Base-by-base conservation (phyloP, 164 flowering plant genomes). In the Hamamelis virginiana region DNA sequence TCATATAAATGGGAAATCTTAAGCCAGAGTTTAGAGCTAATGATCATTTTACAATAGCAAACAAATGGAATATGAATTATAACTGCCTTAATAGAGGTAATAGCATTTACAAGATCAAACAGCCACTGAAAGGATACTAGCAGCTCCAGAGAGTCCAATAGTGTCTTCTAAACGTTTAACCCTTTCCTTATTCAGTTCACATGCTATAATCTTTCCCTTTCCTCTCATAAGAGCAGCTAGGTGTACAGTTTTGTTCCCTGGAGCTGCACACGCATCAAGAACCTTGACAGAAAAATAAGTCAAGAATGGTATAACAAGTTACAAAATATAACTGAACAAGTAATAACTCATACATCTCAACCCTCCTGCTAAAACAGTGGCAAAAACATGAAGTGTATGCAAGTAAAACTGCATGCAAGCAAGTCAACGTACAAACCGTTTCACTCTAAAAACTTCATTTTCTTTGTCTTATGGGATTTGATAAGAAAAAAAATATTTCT, bases 221-320 rank as follows among this genome's bases (percentile, higher is more conserved):
- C 93, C 92, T 69, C 70, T 78, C 98, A 87, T 87, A 13, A 89
- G 81, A 58, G 91, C 87, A 66, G 99, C 89, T 57, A 89, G 86
- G 72, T 89, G 94, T 62, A 74, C 81, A 53, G 94, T 87, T 80
- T 91, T 88, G 79, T 88, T 88, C 26, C 89, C 92, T 18, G 92
- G 92, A 65, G 92, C 92, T 62, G 90, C 73, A 76, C 92, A 88
- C 55, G 97, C 97, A 86, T 95, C 99, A 71, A 92, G 84, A 74
- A 94, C 98, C 98, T 94, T 83, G 83, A 85, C 60, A 72, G 60
- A 66, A 67, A 73, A 19, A 52, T 3, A 41, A 55, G 46, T 18
- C 2, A 4, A 64, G 23, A 18, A 65, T 9, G 45, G 56, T 27
- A 38, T 46, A 65, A 62, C 22, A 9, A 65, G 55, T 26, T 19